These are phyloP conservation scores for Orbilia quercus DNA, from an alignment of 2,329 filamentous ascomycete genomes.

Conservation along the genomic window DNA sequence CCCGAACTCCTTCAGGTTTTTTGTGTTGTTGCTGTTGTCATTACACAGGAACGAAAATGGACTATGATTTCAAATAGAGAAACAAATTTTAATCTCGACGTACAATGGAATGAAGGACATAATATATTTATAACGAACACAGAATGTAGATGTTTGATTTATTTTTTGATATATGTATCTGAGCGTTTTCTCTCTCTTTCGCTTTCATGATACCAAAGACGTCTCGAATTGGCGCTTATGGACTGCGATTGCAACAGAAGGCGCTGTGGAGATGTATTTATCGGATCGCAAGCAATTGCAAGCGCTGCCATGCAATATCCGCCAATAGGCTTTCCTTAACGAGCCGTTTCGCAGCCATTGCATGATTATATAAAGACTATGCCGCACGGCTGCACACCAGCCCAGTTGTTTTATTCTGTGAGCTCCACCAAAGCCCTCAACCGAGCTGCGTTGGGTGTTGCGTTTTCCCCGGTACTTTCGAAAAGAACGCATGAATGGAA, in stretches of 20 bases:
- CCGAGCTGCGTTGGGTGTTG: no score
- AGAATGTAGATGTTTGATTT: neutral
- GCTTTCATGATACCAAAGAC: slow-evolving; percentile 25
- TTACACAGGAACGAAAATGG: slow-evolving; percentile 38
- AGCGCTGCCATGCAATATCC: slow-evolving; percentile 34
- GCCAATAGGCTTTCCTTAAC: slow-evolving; percentile 29
- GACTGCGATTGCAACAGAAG: slow-evolving; percentile 30
- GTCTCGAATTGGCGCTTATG: slow-evolving; percentile 46
- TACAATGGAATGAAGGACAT: neutral
- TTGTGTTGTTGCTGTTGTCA: slow-evolving; percentile 30
- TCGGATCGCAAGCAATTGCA: neutral
- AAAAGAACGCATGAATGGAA: no score
- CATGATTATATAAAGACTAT: neutral
- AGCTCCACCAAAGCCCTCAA: no score
- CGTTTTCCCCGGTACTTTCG: no score
- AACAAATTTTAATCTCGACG: neutral
- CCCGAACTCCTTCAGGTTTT: no score
- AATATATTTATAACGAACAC: neutral
- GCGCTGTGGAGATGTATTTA: slow-evolving; percentile 23
- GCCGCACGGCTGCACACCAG: slow-evolving; percentile 13
- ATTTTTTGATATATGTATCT: neutral
- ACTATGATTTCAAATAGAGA: neutral
- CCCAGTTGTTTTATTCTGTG: no score
- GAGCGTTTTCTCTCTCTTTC: neutral
- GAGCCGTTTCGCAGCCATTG: neutral